Conservation (phyloP, 371 early-diverging fungal genomes). For the Mucor ambiguus region DNA sequence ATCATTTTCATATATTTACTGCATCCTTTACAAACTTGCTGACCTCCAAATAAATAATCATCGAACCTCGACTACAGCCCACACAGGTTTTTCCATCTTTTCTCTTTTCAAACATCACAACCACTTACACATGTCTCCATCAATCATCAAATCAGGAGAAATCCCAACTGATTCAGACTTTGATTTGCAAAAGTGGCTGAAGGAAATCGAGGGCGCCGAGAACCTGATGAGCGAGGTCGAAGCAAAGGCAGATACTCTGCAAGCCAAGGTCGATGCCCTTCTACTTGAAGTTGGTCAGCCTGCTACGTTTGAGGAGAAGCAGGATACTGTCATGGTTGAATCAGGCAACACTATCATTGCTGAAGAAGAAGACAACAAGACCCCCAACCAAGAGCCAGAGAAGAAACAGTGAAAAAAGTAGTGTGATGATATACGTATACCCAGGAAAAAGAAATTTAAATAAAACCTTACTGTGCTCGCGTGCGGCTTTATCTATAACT, state of each 20-base stretch:
- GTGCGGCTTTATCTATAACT: background rate
- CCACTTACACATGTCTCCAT: conserved; percentile 17
- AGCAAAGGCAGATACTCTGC: conserved; percentile 35
- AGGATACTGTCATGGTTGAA: background rate
- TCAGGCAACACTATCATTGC: background rate
- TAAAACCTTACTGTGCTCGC: background rate
- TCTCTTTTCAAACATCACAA: background rate
- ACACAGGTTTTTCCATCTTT: background rate
- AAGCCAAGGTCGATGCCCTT: conserved; percentile 46
- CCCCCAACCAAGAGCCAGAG: background rate
- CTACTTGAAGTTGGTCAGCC: conserved; percentile 29
- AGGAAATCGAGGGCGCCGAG: conserved; percentile 46
- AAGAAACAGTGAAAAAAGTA: conserved; percentile 3
- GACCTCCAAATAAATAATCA: background rate
- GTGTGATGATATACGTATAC: conserved; percentile 3
- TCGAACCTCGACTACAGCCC: background rate
- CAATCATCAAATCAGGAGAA: conserved; percentile 12
- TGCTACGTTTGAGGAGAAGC: background rate
- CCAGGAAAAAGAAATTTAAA: background rate
- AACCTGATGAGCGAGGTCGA: conserved; percentile 44
- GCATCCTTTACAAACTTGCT: background rate
- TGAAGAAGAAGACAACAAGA: background rate
- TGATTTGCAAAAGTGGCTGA: conserved; percentile 44
- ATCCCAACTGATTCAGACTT: conserved; percentile 19
- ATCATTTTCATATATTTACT: background rate